A percentile compares a stretch with the other conserved stretches of the same genome.
Conservation (phyloP, 495 filamentous ascomycete genomes). For the Glonium stellatum region DNA sequence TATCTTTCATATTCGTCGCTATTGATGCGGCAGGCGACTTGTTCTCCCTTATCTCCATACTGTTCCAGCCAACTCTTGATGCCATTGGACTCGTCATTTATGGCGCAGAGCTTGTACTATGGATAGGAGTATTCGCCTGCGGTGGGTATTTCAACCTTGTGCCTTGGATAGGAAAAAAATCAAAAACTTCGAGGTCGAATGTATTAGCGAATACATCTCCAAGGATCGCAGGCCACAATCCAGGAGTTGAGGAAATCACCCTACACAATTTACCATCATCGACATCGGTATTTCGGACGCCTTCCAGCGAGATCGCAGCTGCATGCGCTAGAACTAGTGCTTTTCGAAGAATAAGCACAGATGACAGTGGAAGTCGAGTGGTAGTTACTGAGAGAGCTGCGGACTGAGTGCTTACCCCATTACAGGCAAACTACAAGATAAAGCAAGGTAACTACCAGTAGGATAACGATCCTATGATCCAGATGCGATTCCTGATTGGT, state of each 20-base stretch:
- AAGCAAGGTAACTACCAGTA: too few species aligned
- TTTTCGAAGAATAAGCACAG: neutral
- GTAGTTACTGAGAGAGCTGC: neutral
- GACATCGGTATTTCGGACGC: constrained; percentile 51
- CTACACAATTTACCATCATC: constrained; percentile 50
- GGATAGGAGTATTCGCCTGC: constrained; percentile 56
- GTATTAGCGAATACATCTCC: neutral
- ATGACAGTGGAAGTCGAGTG: neutral
- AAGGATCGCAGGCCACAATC: neutral
- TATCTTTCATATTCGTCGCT: constrained; percentile 58
- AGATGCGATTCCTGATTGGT: too few species aligned
- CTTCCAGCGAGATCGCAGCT: constrained; percentile 29
- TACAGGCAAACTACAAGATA: too few species aligned
- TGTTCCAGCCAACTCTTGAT: constrained; percentile 51
- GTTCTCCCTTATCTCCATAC: constrained; percentile 53
- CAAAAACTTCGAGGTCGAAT: constrained; percentile 1
- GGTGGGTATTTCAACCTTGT: constrained; percentile 52
- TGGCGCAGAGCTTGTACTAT: constrained; percentile 52
- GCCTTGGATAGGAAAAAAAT: constrained; percentile 42
- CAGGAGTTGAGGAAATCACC: constrained; percentile 26
- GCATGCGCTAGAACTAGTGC: constrained; percentile 6
- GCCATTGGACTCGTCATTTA: constrained; percentile 56
- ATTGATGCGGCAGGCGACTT: constrained; percentile 60
- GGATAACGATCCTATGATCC: too few species aligned
- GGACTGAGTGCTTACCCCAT: neutral